Conservation (phyloP, 176 grass and related monocot species). For the Melocanna baccifera region DNA sequence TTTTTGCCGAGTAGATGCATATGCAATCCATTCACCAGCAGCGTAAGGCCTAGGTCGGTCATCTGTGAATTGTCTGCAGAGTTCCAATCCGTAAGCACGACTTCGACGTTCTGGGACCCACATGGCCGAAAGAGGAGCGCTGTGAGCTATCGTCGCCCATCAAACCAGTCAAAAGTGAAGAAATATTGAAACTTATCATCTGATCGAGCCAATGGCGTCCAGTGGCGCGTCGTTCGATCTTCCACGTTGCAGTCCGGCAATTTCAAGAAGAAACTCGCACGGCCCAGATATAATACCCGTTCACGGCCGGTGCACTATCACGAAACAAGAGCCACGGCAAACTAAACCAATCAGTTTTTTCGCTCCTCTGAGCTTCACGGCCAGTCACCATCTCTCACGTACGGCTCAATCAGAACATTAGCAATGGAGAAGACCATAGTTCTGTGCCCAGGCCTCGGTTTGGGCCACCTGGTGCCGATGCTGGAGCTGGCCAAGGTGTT, state of each 20-base stretch:
- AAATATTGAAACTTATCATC: too few species aligned
- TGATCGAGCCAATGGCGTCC: too few species aligned
- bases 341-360: too few species aligned
- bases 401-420: neutral
- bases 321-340: neutral
- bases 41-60: neutral
- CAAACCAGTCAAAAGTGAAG: too few species aligned
- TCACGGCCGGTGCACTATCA: neutral
- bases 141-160: too few species aligned
- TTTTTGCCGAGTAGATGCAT: too few species aligned
- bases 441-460: conserved; percentile 24
- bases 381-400: too few species aligned
- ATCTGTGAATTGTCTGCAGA: neutral
- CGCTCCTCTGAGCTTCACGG: too few species aligned
- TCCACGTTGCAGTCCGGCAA: neutral
- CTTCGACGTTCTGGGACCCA: neutral
- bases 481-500: conserved; percentile 40
- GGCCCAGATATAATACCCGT: neutral
- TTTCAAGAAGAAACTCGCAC: neutral
- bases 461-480: conserved; percentile 49
- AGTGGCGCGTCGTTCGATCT: too few species aligned
- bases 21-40: neutral
- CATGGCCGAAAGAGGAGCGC: too few species aligned
- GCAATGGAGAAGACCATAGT: conserved; percentile 33
- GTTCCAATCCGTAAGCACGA: neutral